A percentile compares a stretch with the other conserved stretches of the same genome.
phyloP scores from a whole-genome alignment of 208 protist genomes.

The Novymonas esmeraldas region DNA sequence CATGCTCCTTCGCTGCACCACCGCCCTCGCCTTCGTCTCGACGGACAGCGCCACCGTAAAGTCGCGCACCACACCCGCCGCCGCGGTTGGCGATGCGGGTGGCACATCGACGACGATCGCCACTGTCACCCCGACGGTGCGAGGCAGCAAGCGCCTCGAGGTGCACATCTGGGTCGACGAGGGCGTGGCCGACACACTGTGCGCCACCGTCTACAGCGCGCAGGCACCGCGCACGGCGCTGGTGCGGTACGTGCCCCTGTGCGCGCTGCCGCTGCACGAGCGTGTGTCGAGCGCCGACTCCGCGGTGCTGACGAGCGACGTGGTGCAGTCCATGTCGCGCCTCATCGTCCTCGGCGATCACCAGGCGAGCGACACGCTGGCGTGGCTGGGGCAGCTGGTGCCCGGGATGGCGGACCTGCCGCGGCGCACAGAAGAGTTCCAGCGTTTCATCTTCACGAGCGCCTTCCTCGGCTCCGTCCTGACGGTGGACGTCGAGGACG shows the following conservation, averaged over 20 bases:
- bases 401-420: slow-evolving; percentile 54
- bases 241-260: slow-evolving; percentile 54
- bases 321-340: slow-evolving; percentile 42
- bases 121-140: slow-evolving; percentile 29
- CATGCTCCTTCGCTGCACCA: slow-evolving; percentile 49
- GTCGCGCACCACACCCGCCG: background rate
- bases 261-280: slow-evolving; percentile 67
- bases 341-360: slow-evolving; percentile 60
- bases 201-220: slow-evolving; percentile 45
- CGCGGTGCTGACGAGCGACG: slow-evolving; percentile 28
- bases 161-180: slow-evolving; percentile 65
- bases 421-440: slow-evolving; percentile 29
- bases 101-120: slow-evolving; percentile 12
- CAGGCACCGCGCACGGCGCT: slow-evolving; percentile 77
- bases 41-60: slow-evolving; percentile 41
- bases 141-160: slow-evolving; percentile 42
- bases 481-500: slow-evolving; percentile 38
- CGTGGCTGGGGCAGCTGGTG: slow-evolving; percentile 68
- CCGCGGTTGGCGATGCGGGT: slow-evolving; percentile 1
- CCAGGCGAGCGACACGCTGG: slow-evolving; percentile 44
- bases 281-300: slow-evolving; percentile 44
- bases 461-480: slow-evolving; percentile 55
- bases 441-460: slow-evolving; percentile 55
- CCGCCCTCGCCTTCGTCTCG: slow-evolving; percentile 46
- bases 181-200: slow-evolving; percentile 46